Base-by-base conservation (phyloP, 768 basidiomycete species). In the Cubamyces sp. region DNA sequence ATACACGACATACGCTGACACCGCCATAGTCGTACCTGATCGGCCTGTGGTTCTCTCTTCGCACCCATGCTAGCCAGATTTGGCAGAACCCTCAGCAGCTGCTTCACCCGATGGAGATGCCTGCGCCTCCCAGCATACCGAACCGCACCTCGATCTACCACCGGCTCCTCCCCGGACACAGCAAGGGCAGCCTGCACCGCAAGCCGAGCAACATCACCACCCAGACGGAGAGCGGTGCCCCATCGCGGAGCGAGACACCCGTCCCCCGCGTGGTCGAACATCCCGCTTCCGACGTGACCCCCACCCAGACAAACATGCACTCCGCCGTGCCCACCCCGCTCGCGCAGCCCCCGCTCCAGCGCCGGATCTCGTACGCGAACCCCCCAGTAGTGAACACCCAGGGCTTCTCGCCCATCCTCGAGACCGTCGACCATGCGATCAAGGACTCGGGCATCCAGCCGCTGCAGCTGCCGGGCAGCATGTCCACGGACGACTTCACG, bases 21-120 rank as follows among this genome's bases (percentile, higher is more conserved):
- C 39, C 19, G 37, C 16, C 21, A 47, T 66, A 98, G 95, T 98
- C 97, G 1, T 99, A 99, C 74, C 84, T 98, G 48, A 85, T 98
- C 61, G 97, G 97, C 39, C 81, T 98, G 0, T 98, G 97, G 97
- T 99, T 99, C 79, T 98, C 97, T 41, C 86, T 99, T 18, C 89
- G 94, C 49, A 99, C 97, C 1, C 97, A 99, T 72, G 97, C 97
- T 7, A 88, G 91, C 15, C 97, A 98, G 73, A 99, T 99, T 68
- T 99, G 97, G 97, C 95, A 98, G 73, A 98, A 98, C 72, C 96
- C 96, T 3, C 94, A 91, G 63, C 89, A 87, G 50, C 80, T 95
- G 3, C 75, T 94, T 54, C 86, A 92, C 40, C 77, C 84, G 2
- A 74, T 84, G 54, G 91, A 92, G 46, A 70, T 88, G 18, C 79